Base-by-base conservation (phyloP, 2,329 filamentous ascomycete genomes). In the Lomentospora prolificans region DNA sequence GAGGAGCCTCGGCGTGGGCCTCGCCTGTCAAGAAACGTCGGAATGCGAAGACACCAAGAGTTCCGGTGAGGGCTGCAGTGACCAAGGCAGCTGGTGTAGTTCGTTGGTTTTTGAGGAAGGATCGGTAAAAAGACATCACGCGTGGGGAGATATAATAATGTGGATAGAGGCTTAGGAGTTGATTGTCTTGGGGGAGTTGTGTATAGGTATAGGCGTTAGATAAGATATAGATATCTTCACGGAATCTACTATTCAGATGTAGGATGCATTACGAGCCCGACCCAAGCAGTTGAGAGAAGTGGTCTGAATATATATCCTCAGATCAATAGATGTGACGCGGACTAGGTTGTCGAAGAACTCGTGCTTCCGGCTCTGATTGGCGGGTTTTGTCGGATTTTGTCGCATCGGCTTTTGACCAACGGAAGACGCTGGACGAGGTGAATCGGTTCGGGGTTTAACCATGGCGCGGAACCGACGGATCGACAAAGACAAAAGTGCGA, bases 381-480 rank as follows among this genome's bases (percentile, higher is more conserved):
- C 50, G 50, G 50, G 27, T 30, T 51, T 51, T 51, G 19, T 51
- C 50, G 50, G 50, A 24, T 51, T 51, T 51, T 51, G 50, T 22
- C 17, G 44, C 19, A 48, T 48, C 44, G 44, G 44, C 6, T 48
- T 48, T 48, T 48, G 44, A 25, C 17, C 44, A 7, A 12, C 30
- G 30, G 7, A 12, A 33, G 7, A 33, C 30, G 12, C 7, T 33
- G 30, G 30, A 7, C 30, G 30, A 12, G n/a, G n/a, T n/a, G n/a
- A n/a, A n/a, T n/a, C n/a, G n/a, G n/a, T n/a, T 33, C 30, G 30
- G 30, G 7, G 30, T 33, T 33, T 33, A 12, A 6, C 7, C 30
- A 33, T 6, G 30, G 7, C 30, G 12, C 30, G 30, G 7, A 33
- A 33, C n/a, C n/a, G n/a, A n/a, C n/a, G n/a, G n/a, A n/a, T n/a